These are phyloP conservation scores for Beta vulgaris DNA, from an alignment of 148 eudicot species.

Conservation along the genomic window DNA sequence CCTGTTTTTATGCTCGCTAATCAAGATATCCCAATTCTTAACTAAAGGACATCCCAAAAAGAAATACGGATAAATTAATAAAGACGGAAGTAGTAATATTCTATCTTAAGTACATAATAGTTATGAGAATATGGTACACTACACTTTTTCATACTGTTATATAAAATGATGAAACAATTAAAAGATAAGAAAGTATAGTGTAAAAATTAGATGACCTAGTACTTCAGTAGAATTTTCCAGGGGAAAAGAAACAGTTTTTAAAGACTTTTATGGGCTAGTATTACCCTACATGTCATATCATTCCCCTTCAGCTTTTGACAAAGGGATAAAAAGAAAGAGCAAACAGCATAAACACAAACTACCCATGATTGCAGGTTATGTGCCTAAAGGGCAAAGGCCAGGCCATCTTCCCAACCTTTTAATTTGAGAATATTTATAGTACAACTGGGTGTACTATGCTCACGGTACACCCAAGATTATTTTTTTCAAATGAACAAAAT, in stretches of 20 bases:
- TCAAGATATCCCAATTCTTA: no score
- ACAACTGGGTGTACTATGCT: no score
- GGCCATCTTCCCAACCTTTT: not conserved
- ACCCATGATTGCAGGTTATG: slow-evolving; percentile 20
- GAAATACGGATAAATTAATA: no score
- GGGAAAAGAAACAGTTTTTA: slow-evolving; percentile 1
- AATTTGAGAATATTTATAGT: no score
- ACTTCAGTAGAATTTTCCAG: not conserved
- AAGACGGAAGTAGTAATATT: no score
- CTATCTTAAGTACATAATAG: not conserved
- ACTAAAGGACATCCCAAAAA: no score
- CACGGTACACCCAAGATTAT: no score
- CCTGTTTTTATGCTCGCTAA: no score
- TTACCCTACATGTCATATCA: slow-evolving; percentile 28
- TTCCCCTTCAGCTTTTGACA: slow-evolving; percentile 22
- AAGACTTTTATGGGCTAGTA: not conserved
- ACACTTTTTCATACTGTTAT: not conserved
- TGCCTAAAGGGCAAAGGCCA: not conserved
- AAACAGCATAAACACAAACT: slow-evolving; percentile 8
- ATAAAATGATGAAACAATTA: no score
- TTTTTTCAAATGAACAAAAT: no score
- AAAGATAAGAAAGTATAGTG: no score
- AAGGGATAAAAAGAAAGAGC: slow-evolving; percentile 8
- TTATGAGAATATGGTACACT: not conserved
- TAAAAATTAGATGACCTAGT: not conserved